Percentiles rank a stretch among this genome's conserved stretches.
Conservation (phyloP, 768 basidiomycete genomes). For the Imleria badia region DNA sequence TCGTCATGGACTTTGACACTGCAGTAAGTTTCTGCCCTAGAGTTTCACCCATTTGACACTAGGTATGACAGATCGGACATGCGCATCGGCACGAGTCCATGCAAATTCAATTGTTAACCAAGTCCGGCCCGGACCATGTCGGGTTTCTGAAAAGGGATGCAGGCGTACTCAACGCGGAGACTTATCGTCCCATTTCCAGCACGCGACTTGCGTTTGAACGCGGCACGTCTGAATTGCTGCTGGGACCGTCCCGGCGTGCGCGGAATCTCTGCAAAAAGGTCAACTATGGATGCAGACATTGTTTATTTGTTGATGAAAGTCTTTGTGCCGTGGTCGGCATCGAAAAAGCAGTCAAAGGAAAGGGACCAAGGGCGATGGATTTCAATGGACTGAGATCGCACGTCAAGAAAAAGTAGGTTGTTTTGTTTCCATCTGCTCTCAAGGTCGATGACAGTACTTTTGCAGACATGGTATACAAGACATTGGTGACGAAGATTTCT, state of each 20-base stretch:
- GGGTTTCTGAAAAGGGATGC: background rate
- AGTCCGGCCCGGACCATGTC: rapidly evolving
- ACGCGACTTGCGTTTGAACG: constrained; percentile 19
- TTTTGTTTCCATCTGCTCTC: background rate
- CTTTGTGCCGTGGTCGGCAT: background rate
- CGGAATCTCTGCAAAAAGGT: constrained; percentile 33
- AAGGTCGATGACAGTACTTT: constrained; percentile 2
- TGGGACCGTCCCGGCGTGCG: constrained; percentile 20
- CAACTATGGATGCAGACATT: constrained; percentile 57
- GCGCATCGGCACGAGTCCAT: constrained; percentile 61
- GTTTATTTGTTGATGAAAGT: constrained; percentile 21
- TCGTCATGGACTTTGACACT: constrained; percentile 47
- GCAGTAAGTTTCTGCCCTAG: constrained; percentile 40
- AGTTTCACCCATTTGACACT: background rate
- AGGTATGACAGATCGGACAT: constrained; percentile 53
- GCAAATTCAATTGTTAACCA: constrained; percentile 37
- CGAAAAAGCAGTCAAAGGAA: background rate
- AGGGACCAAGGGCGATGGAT: constrained; percentile 33
- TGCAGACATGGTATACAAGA: constrained; percentile 48
- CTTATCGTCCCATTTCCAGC: rapidly evolving
- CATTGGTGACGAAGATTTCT: constrained; percentile 58
- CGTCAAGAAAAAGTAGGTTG: constrained; percentile 55
- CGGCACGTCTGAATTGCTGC: constrained; percentile 21
- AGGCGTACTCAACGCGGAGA: no score
- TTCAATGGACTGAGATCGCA: constrained; percentile 66